Percentiles rank a stretch among this genome's conserved stretches.
Evolutionary conservation across 441 rosid species (phyloP).

Genomic region (Corymbia calophylla): DNA sequence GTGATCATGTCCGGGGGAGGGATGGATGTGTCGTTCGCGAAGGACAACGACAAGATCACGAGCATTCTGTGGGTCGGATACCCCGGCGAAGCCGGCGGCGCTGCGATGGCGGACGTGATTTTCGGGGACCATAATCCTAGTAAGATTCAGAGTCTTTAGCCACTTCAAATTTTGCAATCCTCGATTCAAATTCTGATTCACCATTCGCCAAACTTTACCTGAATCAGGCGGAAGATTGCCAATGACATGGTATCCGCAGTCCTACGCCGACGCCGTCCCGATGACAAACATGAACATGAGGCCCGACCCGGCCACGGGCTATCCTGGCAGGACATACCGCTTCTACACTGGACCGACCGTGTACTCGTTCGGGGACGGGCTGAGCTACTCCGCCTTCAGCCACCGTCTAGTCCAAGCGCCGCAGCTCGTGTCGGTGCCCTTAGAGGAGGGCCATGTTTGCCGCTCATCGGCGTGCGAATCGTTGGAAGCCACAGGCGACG

Average conservation of each 20-base stretch:
- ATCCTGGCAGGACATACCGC: slow-evolving; percentile 83
- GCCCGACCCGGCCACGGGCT: slow-evolving; percentile 60
- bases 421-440: slow-evolving; percentile 19
- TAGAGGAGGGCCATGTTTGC: slow-evolving; percentile 51
- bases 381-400: slow-evolving; percentile 43
- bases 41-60: slow-evolving; percentile 40
- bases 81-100: slow-evolving; percentile 91
- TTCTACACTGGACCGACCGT: slow-evolving; percentile 81
- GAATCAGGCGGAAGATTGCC: slow-evolving; percentile 73
- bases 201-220: background rate
- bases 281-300: slow-evolving; percentile 99
- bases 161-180: background rate
- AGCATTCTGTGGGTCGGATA: slow-evolving; percentile 88
- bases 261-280: slow-evolving; percentile 64
- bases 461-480: slow-evolving; percentile 52
- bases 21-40: slow-evolving; percentile 64
- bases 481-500: slow-evolving; percentile 29
- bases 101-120: slow-evolving; percentile 73
- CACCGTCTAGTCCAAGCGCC: slow-evolving; percentile 52
- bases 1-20: slow-evolving; percentile 92
- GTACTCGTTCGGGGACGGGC: slow-evolving; percentile 68
- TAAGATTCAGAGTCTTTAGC: slow-evolving; percentile 12
- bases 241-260: slow-evolving; percentile 95
- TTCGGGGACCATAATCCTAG: slow-evolving; percentile 75
- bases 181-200: background rate